Percentiles rank a stretch among this genome's conserved stretches.
phyloP scores from a whole-genome alignment of 1,284 basidiomycete genomes.

The Tetrapyrgos nigripes region DNA sequence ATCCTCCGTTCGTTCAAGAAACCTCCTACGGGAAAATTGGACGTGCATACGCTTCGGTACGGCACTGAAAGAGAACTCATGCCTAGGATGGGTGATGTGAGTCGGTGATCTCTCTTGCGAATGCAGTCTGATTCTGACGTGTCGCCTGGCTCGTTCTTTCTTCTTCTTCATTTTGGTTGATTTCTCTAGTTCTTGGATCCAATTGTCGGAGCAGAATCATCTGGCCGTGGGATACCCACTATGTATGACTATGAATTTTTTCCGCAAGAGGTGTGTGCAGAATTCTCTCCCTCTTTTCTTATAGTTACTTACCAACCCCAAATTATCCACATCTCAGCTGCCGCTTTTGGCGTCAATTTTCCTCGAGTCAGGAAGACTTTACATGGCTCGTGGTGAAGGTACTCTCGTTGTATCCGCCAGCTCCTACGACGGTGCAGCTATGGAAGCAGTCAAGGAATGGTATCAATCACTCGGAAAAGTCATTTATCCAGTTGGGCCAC shows the following conservation, averaged over 20 bases:
- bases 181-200: too few species aligned
- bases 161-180: too few species aligned
- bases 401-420: conserved; percentile 4
- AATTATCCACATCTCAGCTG: background rate
- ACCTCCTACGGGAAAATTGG: background rate
- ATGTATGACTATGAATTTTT: conserved; percentile 9
- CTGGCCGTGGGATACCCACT: conserved; percentile 2
- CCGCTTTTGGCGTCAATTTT: background rate
- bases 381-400: conserved; percentile 6
- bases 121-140: too few species aligned
- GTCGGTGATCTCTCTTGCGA: too few species aligned
- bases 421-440: conserved; percentile 2
- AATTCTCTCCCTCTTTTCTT: background rate
- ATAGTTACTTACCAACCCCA: too few species aligned
- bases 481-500: conserved; percentile 11
- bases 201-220: too few species aligned
- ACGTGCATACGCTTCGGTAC: background rate
- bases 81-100: too few species aligned
- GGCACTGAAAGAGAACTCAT: background rate
- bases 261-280: background rate
- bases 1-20: background rate
- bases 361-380: background rate
- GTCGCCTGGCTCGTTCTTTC: too few species aligned
- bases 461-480: background rate
- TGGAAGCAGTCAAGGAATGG: conserved; percentile 12